Base-by-base conservation (phyloP, 371 early-diverging fungal species). In the Mortierella sp. region DNA sequence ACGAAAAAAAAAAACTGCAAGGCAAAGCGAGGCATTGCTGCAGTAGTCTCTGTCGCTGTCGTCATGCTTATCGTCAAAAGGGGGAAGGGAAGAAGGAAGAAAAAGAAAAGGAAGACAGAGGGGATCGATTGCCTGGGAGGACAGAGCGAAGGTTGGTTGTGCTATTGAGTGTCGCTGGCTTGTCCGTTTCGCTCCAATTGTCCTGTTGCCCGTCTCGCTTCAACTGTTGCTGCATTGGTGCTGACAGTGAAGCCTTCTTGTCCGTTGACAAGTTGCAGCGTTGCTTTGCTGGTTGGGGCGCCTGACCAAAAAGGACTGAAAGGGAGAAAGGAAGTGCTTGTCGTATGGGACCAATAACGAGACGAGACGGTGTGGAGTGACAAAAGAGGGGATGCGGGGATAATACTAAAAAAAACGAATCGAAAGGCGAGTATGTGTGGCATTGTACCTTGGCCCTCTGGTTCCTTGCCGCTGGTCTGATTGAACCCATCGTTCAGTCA, bases 391-490 rank as follows among this genome's bases (percentile, higher is more conserved):
- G 43, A 40, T 48, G 67, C 46, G 37, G 44, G 16, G 31, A 69
- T 46, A 54, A 9, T 31, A 51, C 37, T 61, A 71, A 71, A 28
- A 28, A 40, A 69, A 69, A 64, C 13, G 24, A 34, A n/a, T 44
- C 59, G 50, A 70, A 13, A n/a, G 13, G 14, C 3, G 50, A 11
- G 34, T 34, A 26, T 28, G 14, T 21, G 53, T 34, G 14, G 24
- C 9, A 28, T 46, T 26, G 71, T 80, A 84, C 85, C 85, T 84
- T 84, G 57, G 85, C 85, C 69, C 85, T 69, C 24, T 84, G 85
- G 51, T 84, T 84, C 40, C 85, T 75, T 75, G 85, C 81, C 31
- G 85, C 72, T 74, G 85, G 85, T 75, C 81, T 69, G 73, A 71
- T 81, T 78, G 85, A 84, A 78, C 81, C 79, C 85, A 84, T 84